Conservation (phyloP, 345 rosid genomes). For the Aquilaria yunnanensis region DNA sequence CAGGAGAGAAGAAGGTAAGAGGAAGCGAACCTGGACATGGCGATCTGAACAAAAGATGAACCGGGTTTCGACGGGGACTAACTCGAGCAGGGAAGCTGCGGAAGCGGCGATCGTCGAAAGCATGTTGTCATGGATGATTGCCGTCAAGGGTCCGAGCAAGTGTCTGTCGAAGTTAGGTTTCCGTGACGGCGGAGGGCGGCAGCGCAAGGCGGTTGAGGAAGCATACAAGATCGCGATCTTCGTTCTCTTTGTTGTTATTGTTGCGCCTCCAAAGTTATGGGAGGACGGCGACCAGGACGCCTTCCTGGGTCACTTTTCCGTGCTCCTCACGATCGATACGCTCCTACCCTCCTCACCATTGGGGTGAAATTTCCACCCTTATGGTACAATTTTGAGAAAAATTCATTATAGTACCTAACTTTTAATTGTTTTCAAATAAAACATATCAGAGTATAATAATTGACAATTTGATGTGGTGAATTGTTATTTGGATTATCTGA, state of each 20-base stretch:
- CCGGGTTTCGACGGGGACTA: conserved; percentile 14
- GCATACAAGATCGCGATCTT: background rate
- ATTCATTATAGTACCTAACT: too few relatives aligned
- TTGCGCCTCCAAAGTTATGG: background rate
- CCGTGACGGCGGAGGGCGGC: background rate
- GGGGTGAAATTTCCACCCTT: too few relatives aligned
- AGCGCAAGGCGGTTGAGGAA: background rate
- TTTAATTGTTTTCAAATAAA: too few relatives aligned
- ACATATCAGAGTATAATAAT: too few relatives aligned
- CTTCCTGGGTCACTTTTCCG: too few relatives aligned
- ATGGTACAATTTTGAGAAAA: too few relatives aligned
- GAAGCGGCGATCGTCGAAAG: conserved; percentile 15
- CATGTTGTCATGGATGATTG: conserved; percentile 42
- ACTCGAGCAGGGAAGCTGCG: conserved; percentile 4
- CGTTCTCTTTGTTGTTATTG: background rate
- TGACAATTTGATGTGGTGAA: too few relatives aligned
- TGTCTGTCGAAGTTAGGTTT: background rate
- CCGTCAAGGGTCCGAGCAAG: background rate
- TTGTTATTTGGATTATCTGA: too few relatives aligned
- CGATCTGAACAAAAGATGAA: conserved; percentile 12
- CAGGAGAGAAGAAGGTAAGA: background rate
- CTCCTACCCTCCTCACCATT: too few relatives aligned
- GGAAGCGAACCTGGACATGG: conserved; percentile 50
- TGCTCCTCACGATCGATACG: too few relatives aligned
- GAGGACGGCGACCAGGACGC: background rate